Percentiles rank a stretch among this genome's conserved stretches.
Evolutionary conservation across 345 rosid genomes (phyloP).

Genomic region (Eucalyptus tenuipes): DNA sequence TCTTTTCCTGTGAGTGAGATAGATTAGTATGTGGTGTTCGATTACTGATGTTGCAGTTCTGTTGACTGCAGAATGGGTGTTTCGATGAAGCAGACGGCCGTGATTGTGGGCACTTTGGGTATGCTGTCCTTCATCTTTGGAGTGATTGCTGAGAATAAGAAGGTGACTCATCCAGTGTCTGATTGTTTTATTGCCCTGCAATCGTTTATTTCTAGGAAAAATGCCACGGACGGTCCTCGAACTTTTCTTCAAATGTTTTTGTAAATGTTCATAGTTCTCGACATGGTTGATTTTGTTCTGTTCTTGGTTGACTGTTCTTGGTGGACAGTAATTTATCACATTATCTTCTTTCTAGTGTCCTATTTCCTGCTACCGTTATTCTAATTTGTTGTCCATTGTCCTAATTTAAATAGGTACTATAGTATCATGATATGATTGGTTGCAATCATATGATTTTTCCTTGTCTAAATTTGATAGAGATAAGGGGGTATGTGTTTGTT

Average conservation of each 20-base stretch:
- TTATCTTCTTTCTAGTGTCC: not conserved
- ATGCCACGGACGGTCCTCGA: not conserved
- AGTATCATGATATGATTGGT: not conserved
- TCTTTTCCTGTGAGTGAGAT: not conserved
- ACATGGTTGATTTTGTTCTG: not conserved
- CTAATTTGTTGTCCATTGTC: not conserved
- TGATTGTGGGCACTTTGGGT: slow-evolving; percentile 49
- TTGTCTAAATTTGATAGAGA: not conserved
- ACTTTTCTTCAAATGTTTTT: not conserved
- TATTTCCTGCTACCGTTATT: not conserved
- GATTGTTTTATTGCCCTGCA: not conserved
- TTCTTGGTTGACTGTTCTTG: not conserved
- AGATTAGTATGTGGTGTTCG: not conserved
- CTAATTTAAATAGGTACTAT: not conserved
- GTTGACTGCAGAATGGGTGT: slow-evolving; percentile 34
- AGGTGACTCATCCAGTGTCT: slow-evolving; percentile 19
- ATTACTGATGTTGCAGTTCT: not conserved
- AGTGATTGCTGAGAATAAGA: slow-evolving; percentile 75
- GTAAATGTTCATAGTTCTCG: not conserved
- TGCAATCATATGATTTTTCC: not conserved
- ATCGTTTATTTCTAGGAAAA: not conserved
- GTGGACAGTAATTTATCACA: not conserved
- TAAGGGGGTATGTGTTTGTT: not conserved
- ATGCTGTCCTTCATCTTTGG: slow-evolving; percentile 57
- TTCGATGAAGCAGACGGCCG: slow-evolving; percentile 49